Conservation (phyloP, 441 rosid genomes). For the Raphanus hybrid region DNA sequence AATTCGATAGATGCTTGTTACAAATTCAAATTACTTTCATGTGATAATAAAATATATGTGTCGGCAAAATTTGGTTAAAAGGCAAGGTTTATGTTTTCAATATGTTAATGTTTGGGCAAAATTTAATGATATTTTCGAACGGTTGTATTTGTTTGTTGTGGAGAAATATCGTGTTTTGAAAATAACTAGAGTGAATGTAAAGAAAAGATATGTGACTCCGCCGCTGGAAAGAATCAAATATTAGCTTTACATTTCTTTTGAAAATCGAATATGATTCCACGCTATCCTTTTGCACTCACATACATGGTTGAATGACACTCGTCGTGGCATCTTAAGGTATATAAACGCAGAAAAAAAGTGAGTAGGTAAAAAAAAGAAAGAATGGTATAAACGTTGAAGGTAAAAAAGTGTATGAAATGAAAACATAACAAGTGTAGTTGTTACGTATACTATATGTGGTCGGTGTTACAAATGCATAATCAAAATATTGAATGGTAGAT, state of each 20-base stretch:
- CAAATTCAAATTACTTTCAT: background rate
- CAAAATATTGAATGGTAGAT: background rate
- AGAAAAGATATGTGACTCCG: conserved; percentile 1
- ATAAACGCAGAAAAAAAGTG: background rate
- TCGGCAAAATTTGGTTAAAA: background rate
- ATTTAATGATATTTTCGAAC: too few species aligned
- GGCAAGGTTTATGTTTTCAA: background rate
- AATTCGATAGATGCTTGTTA: background rate
- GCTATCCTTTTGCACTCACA: background rate
- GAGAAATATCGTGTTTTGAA: background rate
- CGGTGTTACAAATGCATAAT: conserved; percentile 6
- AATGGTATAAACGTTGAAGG: background rate
- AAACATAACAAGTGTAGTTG: background rate
- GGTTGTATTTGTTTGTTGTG: background rate
- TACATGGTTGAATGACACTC: background rate
- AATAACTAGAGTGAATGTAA: conserved; percentile 7
- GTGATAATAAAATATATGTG: background rate
- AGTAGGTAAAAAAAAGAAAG: background rate
- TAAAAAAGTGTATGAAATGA: background rate
- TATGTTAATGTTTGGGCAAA: background rate
- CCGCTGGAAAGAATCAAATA: background rate
- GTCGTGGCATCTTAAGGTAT: background rate
- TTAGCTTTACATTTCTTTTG: background rate
- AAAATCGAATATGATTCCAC: conserved; percentile 14
- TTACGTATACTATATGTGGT: background rate